Base-by-base conservation (phyloP, 352 stramenopile genomes). In the Globisporangium radiosum region DNA sequence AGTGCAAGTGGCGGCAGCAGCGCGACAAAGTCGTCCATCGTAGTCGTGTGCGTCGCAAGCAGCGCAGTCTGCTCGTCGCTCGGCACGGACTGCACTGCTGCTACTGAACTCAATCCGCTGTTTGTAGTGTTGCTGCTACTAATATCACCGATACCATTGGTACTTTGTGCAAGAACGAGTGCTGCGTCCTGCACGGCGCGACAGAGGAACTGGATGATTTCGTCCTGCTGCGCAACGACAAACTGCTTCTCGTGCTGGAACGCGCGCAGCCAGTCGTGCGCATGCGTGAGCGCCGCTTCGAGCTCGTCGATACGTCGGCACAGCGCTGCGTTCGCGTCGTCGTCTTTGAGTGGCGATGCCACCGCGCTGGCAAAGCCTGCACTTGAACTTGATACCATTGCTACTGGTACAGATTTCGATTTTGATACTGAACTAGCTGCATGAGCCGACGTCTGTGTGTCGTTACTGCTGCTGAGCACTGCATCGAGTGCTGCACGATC, bases 151-250 rank as follows among this genome's bases (percentile, higher is more conserved):
- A 33, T 33, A 33, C 25, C 25, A 33, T 33, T 3, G 25, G 25
- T 14, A 15, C 47, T 44, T 36, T 52, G 44, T 15, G 44, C 52
- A 36, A 69, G 45, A 25, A 64, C 59, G 3, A 57, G 55, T 6
- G 62, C 52, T 15, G 63, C 71, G 48, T 86, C 70, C 4, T 73
- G 61, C 13, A 87, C 58, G 40, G 69, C 64, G 4, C 62, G 66
- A 58, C 71, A 71, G 3, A 88, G 56, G 52, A 88, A 88, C 61
- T 85, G 66, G 17, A 88, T 71, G n/a, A 85, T 70, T 47, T 88
- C 76, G 49, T 88, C 78, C 36, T 87, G 76, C 52, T 81, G 72
- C 8, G 73, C 67, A n/a, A 88, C 62, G 8, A 87, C 15, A 58
- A 75, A 84, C 50, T 84, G 76, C 45, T 78, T 78, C 47, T 87